Evolutionary conservation across 1,284 basidiomycete species (phyloP), one percentile per base, ranked within the genome.

Genomic region (Irpex lacteus): DNA sequence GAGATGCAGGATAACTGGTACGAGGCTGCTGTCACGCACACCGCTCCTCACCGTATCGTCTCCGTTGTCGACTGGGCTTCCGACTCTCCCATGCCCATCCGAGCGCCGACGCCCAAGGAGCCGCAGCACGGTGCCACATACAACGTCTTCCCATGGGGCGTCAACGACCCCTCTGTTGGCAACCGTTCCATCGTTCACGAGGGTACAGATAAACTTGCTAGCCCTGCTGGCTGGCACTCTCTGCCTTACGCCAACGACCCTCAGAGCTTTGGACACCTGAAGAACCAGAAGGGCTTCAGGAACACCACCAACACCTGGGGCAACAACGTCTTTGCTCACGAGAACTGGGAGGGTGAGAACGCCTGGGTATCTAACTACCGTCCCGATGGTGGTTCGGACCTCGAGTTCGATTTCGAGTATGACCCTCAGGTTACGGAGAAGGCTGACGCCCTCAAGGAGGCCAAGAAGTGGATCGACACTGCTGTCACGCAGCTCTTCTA

Each of bases 401-500:
- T 86, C 71, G 71, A 70, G 3, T 98, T 96, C 76, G 79, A 92
- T 73, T 97, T 81, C 82, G 77, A 82, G 38, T 97, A 89, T 72
- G 69, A 80, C 58, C 89, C 91, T 3, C 72, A 81, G 70, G 66
- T 75, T 61, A 84, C 84, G 1, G 79, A 84, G 53, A 76, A 76
- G 44, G 70, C 78, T 9, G 82, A 83, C 19, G 82, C 88, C 1
- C 80, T 86, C 66, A 81, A 78, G 19, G 88, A 90, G 68, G 91
- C 92, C 2, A 84, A 87, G 81, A 85, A 87, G 69, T 95, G 94
- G 77, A 90, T 96, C 77, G 93, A 98, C 76, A 81, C 88, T 15
- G 92, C 94, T 8, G 79, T 97, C 63, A 87, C 95, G 1, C 94
- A 98, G 77, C 82, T 98, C 44, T 98, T 98, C 84, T 98, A 96